Base-by-base conservation (phyloP, 805 yeast species). In the Teunomyces panamensis region DNA sequence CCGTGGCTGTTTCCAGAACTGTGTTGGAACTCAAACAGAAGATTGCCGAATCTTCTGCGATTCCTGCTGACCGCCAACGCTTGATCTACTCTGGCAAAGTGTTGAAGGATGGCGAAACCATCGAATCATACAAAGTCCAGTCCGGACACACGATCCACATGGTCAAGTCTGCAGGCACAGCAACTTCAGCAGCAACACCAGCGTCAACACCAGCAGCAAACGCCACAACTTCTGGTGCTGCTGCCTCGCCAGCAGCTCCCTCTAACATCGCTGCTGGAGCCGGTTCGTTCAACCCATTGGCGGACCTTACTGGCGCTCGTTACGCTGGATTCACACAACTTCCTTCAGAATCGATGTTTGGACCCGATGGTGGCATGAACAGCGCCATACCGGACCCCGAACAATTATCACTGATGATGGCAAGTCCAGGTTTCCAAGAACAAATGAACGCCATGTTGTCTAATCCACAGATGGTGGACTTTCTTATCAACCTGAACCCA, bases 11-110 rank as follows among this genome's bases (percentile, higher is more conserved):
- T 0, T 54, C 77, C 11, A 63, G 75, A 39, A 81, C 91, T 1
- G 82, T 92, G 30, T 69, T 73, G 17, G 87, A 84, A 51, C 75
- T 92, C 55, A 92, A 92, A 67, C 77, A 75, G 32, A 73, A 73
- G 54, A 74, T 92, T 44, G 83, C 83, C 24, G 71, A 73, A 16
- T 78, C 74, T 49, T 68, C 90, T 5, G 84, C 80, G 17, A 74
- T 90, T 39, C 85, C 96, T 4, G 82, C 80, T 1, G 85, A 77
- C n/a, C 80, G 85, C 51, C 98, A 91, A 69, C 78, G 98, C 49
- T 77, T 92, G 62, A 91, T 92, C 60, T 92, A 87, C 71, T 87
- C 97, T 2, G 99, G 99, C 35, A 85, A 92, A 56, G 96, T 94
- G 30, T 78, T 92, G 61, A 91, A 91, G 66, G 97, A 92, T 60